Evolutionary conservation across 2,329 filamentous ascomycete genomes (phyloP).

Genomic region (Thelonectria rubi): DNA sequence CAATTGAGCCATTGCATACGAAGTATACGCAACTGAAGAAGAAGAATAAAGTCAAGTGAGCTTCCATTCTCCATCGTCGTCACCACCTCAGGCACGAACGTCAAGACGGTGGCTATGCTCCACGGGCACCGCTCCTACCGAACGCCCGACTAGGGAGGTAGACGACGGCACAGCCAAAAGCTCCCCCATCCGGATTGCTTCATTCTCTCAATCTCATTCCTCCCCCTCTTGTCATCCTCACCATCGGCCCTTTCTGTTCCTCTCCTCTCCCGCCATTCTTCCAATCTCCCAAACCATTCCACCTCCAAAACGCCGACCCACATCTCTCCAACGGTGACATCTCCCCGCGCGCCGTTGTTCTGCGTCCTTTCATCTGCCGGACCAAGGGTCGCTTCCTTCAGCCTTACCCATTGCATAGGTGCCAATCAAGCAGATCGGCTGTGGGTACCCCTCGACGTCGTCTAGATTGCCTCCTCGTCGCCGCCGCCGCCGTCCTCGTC

Average conservation of each 20-base stretch:
- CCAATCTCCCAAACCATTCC: neutral
- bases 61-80: too few species aligned
- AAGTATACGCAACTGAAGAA: too few species aligned
- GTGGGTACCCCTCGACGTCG: constrained; percentile 10
- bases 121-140: too few species aligned
- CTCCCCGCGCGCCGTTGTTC: constrained; percentile 12
- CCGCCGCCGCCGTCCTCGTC: too few species aligned
- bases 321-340: neutral
- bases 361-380: constrained; percentile 15
- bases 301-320: neutral
- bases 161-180: neutral
- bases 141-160: neutral
- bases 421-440: neutral
- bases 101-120: too few species aligned
- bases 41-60: too few species aligned
- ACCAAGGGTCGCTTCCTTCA: constrained; percentile 10
- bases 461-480: neutral
- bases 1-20: too few species aligned
- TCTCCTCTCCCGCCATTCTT: neutral
- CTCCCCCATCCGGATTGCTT: constrained; percentile 1
- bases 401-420: constrained; percentile 14
- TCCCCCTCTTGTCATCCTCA: neutral
- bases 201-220: neutral
- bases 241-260: neutral
- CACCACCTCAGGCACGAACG: too few species aligned